Evolutionary conservation across 2,329 filamentous ascomycete genomes (phyloP), one percentile per base, ranked within the genome.

Genomic region (Falciphora oryzae): DNA sequence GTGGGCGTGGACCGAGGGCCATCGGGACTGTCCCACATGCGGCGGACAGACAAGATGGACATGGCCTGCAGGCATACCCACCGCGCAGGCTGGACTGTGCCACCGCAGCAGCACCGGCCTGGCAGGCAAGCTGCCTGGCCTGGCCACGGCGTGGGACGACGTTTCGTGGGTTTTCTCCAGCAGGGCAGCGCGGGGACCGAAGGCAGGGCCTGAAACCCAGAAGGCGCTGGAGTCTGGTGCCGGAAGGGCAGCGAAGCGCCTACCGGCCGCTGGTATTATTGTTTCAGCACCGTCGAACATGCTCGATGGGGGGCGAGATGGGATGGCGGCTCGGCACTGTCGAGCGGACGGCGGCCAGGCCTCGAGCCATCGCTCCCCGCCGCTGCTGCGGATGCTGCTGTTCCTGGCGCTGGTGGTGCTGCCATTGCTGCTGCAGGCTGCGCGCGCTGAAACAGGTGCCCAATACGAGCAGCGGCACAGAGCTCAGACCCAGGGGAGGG

Each of bases 211-310:
- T 53, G 44, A 53, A 53, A 53, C 44, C 44, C 22, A 53, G 44
- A 53, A 22, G 22, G 8, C 44, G 18, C 44, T 53, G 44, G 44
- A 53, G n/a, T 25, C 22, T 25, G 44, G 22, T 11, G 22, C 22
- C 44, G 44, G 44, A 53, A 53, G 44, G 44, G 18, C 44, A 22
- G 44, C 44, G 14, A 50, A n/a, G 44, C 44, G 44, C 44, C 44
- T 22, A n/a, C 44, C 44, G 44, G 25, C 57, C 25, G n/a, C 29
- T 16, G n/a, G 57, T 31, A 31, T 31, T 58, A 16, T 58, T 58
- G 57, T 58, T 58, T 58, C 57, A 58, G 57, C 57, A 58, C 25
- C 13, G 27, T 58, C 29, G 57, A 58, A 31, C 57, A 22, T 11
- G 29, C 57, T 58, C 29, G 14, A 57, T 13, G n/a, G 57, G 57